Conservation (phyloP, 306 rosid species). For the Prunus fruticosa region DNA sequence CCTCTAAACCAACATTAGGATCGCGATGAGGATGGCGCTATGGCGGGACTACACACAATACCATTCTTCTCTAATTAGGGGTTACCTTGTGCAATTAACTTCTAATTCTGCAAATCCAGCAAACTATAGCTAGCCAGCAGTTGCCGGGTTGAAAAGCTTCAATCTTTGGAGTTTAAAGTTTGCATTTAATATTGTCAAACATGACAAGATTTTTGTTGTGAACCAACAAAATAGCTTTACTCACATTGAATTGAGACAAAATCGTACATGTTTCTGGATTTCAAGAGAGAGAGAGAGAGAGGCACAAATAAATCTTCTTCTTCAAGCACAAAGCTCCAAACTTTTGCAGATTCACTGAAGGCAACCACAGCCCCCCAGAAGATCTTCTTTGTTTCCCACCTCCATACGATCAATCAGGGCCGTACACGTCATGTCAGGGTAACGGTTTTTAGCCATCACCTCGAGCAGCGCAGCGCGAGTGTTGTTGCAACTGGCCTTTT, state of each 20-base stretch:
- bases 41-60: no score
- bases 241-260: neutral
- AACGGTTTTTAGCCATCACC: constrained; percentile 30
- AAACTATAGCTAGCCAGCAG: neutral
- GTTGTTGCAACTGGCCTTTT: constrained; percentile 22
- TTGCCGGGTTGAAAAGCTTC: neutral
- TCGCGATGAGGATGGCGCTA: no score
- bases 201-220: neutral
- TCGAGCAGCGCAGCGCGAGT: constrained; percentile 34
- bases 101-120: no score
- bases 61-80: no score
- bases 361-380: constrained; percentile 24
- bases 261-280: neutral
- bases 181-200: neutral
- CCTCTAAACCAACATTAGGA: neutral
- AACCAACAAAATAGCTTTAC: neutral
- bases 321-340: constrained; percentile 28
- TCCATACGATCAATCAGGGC: constrained; percentile 31
- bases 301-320: neutral
- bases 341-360: constrained; percentile 22
- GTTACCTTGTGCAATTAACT: no score
- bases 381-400: constrained; percentile 39
- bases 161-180: neutral
- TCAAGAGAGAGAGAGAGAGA: neutral
- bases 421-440: constrained; percentile 37